Conservation (phyloP, 352 stramenopile genomes). For the Lagenidium giganteum region DNA sequence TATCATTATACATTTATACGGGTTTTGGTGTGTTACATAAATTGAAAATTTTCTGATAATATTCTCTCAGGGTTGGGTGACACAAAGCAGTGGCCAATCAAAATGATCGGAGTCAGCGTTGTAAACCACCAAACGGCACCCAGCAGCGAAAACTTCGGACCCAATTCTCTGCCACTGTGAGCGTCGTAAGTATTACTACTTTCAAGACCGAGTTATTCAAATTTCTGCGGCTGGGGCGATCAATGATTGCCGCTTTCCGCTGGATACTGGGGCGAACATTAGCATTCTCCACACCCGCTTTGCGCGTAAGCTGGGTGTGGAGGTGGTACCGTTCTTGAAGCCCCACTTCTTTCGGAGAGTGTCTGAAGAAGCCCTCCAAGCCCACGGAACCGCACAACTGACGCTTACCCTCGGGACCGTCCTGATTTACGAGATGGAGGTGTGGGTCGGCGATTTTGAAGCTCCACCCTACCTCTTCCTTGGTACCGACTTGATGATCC, state of each 20-base stretch:
- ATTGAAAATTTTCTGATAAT: no score
- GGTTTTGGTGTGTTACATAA: no score
- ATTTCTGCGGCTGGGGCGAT: conserved; percentile 2
- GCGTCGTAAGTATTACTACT: background rate
- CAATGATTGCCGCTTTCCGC: conserved; percentile 1
- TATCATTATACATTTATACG: no score
- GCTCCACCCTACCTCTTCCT: background rate
- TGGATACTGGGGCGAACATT: conserved; percentile 8
- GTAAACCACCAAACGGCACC: no score
- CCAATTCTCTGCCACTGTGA: background rate
- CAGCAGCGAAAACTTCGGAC: background rate
- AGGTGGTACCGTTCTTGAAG: background rate
- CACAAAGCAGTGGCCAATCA: no score
- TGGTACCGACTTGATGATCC: conserved; percentile 5
- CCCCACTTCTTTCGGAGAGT: background rate
- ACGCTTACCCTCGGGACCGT: background rate
- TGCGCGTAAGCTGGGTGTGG: background rate
- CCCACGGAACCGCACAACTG: background rate
- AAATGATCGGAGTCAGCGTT: no score
- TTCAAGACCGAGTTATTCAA: background rate
- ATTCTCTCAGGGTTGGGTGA: no score
- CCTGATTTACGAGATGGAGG: background rate
- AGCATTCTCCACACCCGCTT: conserved; percentile 4
- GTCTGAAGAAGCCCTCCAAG: background rate
- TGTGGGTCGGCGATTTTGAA: no score